Evolutionary conservation across 2,329 filamentous ascomycete species (phyloP), one percentile per base, ranked within the genome.

Genomic region (Trichoderma arundinaceum): DNA sequence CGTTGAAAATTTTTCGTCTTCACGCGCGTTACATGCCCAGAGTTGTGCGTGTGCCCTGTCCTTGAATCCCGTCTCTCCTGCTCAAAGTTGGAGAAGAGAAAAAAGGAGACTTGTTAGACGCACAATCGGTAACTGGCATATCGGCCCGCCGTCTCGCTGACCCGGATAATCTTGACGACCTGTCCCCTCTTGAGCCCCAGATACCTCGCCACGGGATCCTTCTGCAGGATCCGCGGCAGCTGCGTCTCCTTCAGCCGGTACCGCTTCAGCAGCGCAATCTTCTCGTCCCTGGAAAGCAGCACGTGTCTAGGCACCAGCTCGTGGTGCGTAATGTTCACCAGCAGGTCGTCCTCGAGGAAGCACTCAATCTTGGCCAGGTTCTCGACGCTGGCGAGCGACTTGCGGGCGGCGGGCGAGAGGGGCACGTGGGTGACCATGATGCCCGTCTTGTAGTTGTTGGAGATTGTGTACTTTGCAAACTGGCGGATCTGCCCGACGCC

Each of bases 201-300:
- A 78, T 98, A 99, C 73, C 91, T 89, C 32, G 95, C 92, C 60
- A 99, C 93, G 3, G 95, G 95, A 77, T 99, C 95, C 71, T 91
- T 92, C 71, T 91, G 87, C 78, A 97, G 87, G 73, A 99, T 97
- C 65, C 95, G 86, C 4, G 95, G 95, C 75, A 99, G 83, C 82
- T 99, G 95, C 9, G 92, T 97, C 84, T 99, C 95, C 87, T 97
- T 98, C 78, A 99, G 81, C 56, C 95, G 88, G 80, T 99, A 99
- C 69, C 95, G 85, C 80, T 93, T 88, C 67, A 99, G 84, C 74
- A 99, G 81, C 43, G 91, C 90, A 53, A 82, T 81, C 86, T 97
- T 97, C 83, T 99, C 95, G 73, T 96, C 92, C 52, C 88, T 86
- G 73, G 92, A 96, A 65, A 99, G 87, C 67, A 98, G 81, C 43